Evolutionary conservation across 2,329 filamentous ascomycete genomes (phyloP).

Genomic region (Penicillium sp.): DNA sequence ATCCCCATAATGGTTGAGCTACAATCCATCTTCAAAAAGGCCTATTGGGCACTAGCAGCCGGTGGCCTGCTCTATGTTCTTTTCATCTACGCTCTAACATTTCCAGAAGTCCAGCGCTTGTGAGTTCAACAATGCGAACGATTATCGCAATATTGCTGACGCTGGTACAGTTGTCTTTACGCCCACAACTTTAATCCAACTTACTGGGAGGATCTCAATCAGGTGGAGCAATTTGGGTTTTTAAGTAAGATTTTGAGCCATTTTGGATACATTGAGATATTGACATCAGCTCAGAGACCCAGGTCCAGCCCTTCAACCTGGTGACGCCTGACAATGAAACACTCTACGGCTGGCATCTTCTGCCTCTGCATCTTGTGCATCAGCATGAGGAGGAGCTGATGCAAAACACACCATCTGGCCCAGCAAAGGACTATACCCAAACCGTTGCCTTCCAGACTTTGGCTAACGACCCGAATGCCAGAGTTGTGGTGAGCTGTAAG

Average conservation of each 20-base stretch:
- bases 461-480: conserved; percentile 50
- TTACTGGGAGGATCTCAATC: conserved; percentile 70
- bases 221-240: conserved; percentile 83
- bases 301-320: conserved; percentile 83
- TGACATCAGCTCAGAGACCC: conserved; percentile 61
- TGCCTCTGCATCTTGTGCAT: conserved; percentile 75
- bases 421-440: conserved; percentile 45
- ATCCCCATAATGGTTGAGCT: conserved; percentile 37
- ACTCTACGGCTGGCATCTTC: conserved; percentile 86
- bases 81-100: conserved; percentile 65
- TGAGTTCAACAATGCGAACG: conserved; percentile 47
- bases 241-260: conserved; percentile 55
- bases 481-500: conserved; percentile 58
- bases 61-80: conserved; percentile 65
- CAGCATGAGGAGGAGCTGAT: conserved; percentile 67
- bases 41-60: conserved; percentile 58
- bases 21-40: conserved; percentile 50
- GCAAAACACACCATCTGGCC: conserved; percentile 55
- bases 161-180: conserved; percentile 68
- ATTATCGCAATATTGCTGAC: background rate
- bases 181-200: conserved; percentile 75
- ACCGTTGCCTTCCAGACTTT: conserved; percentile 54
- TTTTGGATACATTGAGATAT: background rate
- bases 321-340: conserved; percentile 72
- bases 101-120: conserved; percentile 76